A percentile compares a stretch with the other conserved stretches of the same genome.
These are phyloP conservation scores for Paradendryphiella salina DNA, from an alignment of 2,329 filamentous ascomycete species.

Conservation along the genomic window DNA sequence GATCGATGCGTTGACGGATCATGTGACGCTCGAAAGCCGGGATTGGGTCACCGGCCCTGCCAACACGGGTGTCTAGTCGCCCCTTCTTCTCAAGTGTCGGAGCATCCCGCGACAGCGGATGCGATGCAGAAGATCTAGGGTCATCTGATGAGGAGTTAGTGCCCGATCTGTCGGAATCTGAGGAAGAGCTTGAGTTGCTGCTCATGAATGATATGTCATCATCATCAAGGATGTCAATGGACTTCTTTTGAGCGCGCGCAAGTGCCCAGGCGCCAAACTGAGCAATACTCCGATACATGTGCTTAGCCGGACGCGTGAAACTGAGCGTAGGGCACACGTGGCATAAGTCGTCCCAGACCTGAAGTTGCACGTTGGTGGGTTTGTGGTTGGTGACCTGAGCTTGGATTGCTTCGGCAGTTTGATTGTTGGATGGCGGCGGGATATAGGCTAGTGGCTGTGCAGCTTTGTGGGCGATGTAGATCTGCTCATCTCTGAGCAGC, in stretches of 20 bases:
- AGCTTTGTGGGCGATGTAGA: slow-evolving; percentile 92
- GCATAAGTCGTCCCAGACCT: slow-evolving; percentile 94
- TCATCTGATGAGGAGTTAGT: slow-evolving; percentile 31
- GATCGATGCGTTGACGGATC: slow-evolving; percentile 85
- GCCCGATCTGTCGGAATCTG: slow-evolving; percentile 16
- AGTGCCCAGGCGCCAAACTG: slow-evolving; percentile 94
- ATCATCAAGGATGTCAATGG: slow-evolving; percentile 80
- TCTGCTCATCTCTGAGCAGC: slow-evolving; percentile 88
- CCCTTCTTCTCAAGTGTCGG: slow-evolving; percentile 20
- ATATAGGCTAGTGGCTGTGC: slow-evolving; percentile 79
- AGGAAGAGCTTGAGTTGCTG: slow-evolving; percentile 48
- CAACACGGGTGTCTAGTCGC: slow-evolving; percentile 54
- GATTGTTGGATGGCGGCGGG: slow-evolving; percentile 52
- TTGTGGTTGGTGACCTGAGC: slow-evolving; percentile 70
- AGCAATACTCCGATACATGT: slow-evolving; percentile 89
- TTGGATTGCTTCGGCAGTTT: slow-evolving; percentile 61
- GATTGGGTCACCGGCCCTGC: slow-evolving; percentile 82
- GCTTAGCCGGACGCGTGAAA: slow-evolving; percentile 93
- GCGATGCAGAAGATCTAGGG: slow-evolving; percentile 19
- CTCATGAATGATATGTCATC: slow-evolving; percentile 77
- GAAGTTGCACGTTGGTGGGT: slow-evolving; percentile 88
- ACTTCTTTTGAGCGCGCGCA: slow-evolving; percentile 75
- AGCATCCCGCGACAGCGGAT: slow-evolving; percentile 20
- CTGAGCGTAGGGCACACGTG: slow-evolving; percentile 92
- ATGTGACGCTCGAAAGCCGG: slow-evolving; percentile 82